Percentiles rank a stretch among this genome's conserved stretches.
phyloP scores from a whole-genome alignment of 768 basidiomycete genomes.

The Podaxis carcinomalis region DNA sequence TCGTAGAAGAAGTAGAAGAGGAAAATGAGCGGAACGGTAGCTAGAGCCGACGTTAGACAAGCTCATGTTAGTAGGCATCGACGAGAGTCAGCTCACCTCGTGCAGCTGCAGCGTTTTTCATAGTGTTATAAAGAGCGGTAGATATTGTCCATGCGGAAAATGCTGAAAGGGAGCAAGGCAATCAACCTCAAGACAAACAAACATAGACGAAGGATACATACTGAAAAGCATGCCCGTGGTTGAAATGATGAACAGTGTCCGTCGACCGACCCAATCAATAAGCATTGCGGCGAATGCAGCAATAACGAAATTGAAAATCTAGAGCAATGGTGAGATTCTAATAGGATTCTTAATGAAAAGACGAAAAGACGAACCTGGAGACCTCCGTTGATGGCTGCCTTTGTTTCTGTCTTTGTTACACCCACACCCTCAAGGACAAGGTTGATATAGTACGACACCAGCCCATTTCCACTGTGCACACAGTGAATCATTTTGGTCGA shows the following conservation, averaged over 20 bases:
- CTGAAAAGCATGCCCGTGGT: conserved; percentile 53
- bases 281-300: conserved; percentile 58
- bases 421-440: conserved; percentile 64
- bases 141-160: conserved; percentile 57
- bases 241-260: conserved; percentile 63
- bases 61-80: background rate
- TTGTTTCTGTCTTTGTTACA: conserved; percentile 46
- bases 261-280: conserved; percentile 64
- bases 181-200: background rate
- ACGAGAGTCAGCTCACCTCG: conserved; percentile 24
- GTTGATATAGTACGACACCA: conserved; percentile 73
- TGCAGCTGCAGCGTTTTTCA: conserved; percentile 35
- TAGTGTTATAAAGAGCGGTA: conserved; percentile 38
- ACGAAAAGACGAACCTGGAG: conserved; percentile 39
- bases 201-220: conserved; percentile 15
- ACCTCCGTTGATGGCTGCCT: conserved; percentile 56
- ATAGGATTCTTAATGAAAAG: background rate
- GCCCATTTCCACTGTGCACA: conserved; percentile 51
- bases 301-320: conserved; percentile 62
- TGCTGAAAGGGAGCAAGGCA: conserved; percentile 24
- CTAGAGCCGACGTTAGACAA: conserved; percentile 21
- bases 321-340: background rate
- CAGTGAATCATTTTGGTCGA: background rate
- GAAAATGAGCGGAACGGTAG: conserved; percentile 67
- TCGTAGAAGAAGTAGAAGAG: conserved; percentile 53